Evolutionary conservation across 202 grass and related monocot genomes (phyloP).

Genomic region (Digitaria exilis): DNA sequence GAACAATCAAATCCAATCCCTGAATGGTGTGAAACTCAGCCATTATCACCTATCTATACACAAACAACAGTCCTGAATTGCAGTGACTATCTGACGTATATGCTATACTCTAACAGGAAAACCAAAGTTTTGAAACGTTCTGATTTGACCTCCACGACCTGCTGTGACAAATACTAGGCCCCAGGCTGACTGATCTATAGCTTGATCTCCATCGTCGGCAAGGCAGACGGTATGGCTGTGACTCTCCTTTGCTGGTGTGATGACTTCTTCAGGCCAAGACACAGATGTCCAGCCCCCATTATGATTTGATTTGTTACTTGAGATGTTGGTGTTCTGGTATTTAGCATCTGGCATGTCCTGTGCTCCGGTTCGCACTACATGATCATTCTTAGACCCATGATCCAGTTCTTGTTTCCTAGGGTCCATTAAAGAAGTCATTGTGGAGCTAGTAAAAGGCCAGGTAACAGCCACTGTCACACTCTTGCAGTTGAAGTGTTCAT

Average conservation of each 20-base stretch:
- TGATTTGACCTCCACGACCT: conserved; percentile 73
- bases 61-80: conserved; percentile 44
- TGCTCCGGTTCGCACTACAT: conserved; percentile 29
- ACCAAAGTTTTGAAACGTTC: conserved; percentile 92
- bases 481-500: conserved; percentile 77
- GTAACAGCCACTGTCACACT: conserved; percentile 75
- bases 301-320: conserved; percentile 33
- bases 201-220: conserved; percentile 33
- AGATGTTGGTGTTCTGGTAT: conserved; percentile 19
- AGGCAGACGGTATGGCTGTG: conserved; percentile 36
- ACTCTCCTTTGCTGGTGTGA: conserved; percentile 61
- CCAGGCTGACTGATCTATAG: conserved; percentile 58
- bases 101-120: conserved; percentile 72
- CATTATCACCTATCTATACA: conserved; percentile 64
- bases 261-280: conserved; percentile 90
- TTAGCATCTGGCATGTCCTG: conserved; percentile 22
- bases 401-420: conserved; percentile 39
- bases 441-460: conserved; percentile 54
- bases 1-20: conserved; percentile 47
- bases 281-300: conserved; percentile 48
- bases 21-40: conserved; percentile 40
- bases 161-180: conserved; percentile 87
- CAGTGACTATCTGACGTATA: conserved; percentile 29
- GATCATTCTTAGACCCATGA: conserved; percentile 32
- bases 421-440: conserved; percentile 21